Evolutionary conservation across 371 early-diverging fungal genomes (phyloP).

Genomic region (Mortierella sp.): DNA sequence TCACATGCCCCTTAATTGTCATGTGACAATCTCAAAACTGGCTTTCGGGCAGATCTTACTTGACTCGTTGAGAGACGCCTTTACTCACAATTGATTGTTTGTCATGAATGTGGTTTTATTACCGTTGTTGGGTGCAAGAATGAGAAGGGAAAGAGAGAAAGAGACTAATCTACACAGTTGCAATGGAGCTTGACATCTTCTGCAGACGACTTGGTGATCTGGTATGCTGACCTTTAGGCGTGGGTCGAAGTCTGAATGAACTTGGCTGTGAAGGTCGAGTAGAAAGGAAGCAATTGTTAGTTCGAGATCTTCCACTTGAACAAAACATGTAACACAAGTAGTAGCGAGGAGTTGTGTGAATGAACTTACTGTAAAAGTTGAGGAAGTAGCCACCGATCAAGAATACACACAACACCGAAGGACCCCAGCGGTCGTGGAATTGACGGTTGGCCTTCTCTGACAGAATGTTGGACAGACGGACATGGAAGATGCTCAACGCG

Average conservation of each 20-base stretch:
- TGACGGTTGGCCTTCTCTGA: constrained; percentile 31
- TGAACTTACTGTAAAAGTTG: constrained; percentile 89
- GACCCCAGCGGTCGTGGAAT: constrained; percentile 63
- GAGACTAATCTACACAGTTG: not conserved
- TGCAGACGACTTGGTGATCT: too few relatives aligned
- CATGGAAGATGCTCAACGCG: constrained; percentile 91
- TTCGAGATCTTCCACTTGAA: constrained; percentile 2
- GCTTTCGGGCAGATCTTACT: too few relatives aligned
- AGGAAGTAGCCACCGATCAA: constrained; percentile 84
- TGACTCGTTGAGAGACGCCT: too few relatives aligned
- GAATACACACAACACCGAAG: constrained; percentile 88
- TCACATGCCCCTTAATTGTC: too few relatives aligned
- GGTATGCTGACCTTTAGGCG: too few relatives aligned
- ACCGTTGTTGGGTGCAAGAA: too few relatives aligned
- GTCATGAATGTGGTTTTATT: too few relatives aligned
- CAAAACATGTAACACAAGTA: too few relatives aligned
- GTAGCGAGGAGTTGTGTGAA: too few relatives aligned
- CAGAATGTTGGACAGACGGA: constrained; percentile 65
- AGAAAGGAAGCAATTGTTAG: not conserved
- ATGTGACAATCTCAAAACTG: too few relatives aligned
- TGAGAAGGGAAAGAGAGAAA: not conserved
- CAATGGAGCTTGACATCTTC: too few relatives aligned
- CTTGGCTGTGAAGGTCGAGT: constrained; percentile 19
- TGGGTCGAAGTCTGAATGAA: constrained; percentile 27
- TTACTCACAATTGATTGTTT: too few relatives aligned